Conservation (phyloP, 2,329 filamentous ascomycete species). For the Talaromyces sp. region DNA sequence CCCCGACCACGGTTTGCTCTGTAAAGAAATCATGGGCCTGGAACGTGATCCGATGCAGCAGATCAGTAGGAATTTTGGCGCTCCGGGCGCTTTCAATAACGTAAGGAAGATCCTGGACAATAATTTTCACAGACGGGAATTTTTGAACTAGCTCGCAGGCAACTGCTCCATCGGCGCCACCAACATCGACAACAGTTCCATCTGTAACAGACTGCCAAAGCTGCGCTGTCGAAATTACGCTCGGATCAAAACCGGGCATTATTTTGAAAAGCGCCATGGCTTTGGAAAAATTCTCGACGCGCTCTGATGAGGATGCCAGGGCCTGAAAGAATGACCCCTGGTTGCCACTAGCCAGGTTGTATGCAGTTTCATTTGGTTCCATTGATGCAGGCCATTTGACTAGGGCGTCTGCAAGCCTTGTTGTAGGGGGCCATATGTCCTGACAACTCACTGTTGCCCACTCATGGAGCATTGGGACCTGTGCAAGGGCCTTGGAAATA, state of each 20-base stretch:
- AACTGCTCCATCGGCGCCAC: constrained; percentile 55
- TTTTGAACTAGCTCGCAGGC: constrained; percentile 49
- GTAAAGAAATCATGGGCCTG: constrained; percentile 24
- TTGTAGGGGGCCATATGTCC: constrained; percentile 15
- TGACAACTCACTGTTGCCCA: constrained; percentile 9
- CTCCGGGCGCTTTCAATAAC: constrained; percentile 21
- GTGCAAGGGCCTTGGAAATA: constrained; percentile 8
- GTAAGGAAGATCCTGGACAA: constrained; percentile 48
- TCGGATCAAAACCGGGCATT: too few relatives aligned
- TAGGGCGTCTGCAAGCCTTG: too few relatives aligned
- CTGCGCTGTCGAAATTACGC: too few relatives aligned
- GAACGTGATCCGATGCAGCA: constrained; percentile 17
- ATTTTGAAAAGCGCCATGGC: too few relatives aligned
- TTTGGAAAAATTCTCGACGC: too few relatives aligned
- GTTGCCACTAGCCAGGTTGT: too few relatives aligned
- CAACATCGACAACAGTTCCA: constrained; percentile 23
- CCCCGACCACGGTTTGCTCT: constrained; percentile 18
- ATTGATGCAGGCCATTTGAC: too few relatives aligned
- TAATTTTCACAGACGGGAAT: constrained; percentile 49
- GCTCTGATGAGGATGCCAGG: too few relatives aligned
- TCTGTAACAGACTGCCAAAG: constrained; percentile 2
- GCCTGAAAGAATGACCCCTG: too few relatives aligned
- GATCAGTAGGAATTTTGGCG: not conserved
- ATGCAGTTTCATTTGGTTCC: too few relatives aligned
- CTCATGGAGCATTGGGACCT: constrained; percentile 1